These are phyloP conservation scores for Trypanosoma grayi DNA, from an alignment of 208 protist genomes.

Conservation along the genomic window DNA sequence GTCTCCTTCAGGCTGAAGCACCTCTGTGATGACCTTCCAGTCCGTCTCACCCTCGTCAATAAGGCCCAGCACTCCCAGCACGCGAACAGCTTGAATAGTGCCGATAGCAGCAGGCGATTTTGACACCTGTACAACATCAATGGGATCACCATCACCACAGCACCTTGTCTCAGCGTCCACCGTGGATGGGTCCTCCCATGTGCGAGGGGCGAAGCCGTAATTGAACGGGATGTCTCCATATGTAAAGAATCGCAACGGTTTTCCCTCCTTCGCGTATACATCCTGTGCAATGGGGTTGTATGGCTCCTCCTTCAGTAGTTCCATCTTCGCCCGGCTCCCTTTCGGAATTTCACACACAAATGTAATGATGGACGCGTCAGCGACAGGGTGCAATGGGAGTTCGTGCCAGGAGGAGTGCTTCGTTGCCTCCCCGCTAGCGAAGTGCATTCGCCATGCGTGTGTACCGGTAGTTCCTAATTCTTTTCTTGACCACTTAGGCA, in stretches of 20 bases:
- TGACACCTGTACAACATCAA: conserved; percentile 90
- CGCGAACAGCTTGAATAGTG: conserved; percentile 52
- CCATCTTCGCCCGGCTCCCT: conserved; percentile 90
- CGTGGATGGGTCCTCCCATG: conserved; percentile 83
- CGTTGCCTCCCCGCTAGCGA: conserved; percentile 15
- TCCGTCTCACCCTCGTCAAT: conserved; percentile 93
- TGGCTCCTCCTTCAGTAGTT: conserved; percentile 84
- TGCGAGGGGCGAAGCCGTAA: conserved; percentile 95
- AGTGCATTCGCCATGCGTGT: conserved; percentile 61
- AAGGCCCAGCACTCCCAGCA: conserved; percentile 85
- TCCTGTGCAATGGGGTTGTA: conserved; percentile 94
- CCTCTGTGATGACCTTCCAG: conserved; percentile 89
- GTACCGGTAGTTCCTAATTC: conserved; percentile 30
- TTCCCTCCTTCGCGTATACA: conserved; percentile 39
- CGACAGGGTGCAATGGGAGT: conserved; percentile 37
- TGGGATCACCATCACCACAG: conserved; percentile 86
- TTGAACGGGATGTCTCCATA: conserved; percentile 93
- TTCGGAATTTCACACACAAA: conserved; percentile 88
- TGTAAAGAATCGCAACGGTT: conserved; percentile 75
- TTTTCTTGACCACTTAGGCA: conserved; percentile 17
- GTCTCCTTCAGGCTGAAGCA: conserved; percentile 23
- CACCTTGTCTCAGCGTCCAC: conserved; percentile 51
- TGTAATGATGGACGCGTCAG: conserved; percentile 43
- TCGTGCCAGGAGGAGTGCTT: conserved; percentile 72
- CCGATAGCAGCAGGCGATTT: conserved; percentile 32